Base-by-base conservation (phyloP, 306 rosid genomes). In the Lablab purpureus region DNA sequence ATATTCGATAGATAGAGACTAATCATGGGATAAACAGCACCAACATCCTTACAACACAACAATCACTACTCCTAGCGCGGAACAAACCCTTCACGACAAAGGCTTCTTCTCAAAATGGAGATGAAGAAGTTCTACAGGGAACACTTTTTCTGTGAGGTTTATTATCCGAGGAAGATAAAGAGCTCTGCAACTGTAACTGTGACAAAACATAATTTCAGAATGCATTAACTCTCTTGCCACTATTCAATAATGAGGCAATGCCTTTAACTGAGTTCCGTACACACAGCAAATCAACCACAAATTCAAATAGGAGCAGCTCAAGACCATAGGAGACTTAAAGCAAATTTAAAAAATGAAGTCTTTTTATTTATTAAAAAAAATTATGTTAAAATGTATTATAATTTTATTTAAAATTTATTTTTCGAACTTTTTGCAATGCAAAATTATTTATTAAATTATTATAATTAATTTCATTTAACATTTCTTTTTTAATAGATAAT, bases 101-200 rank as follows among this genome's bases (percentile, higher is more conserved):
- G n/a, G 37, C 25, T 58, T 9, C 0, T 25, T 25, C 37, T 64
- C 74, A 80, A 27, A 51, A 80, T 41, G 84, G 80, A 51, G 62
- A 62, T 7, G 80, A 64, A 6, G 17, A 64, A 51, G 84, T 73
- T 80, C 79, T 73, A 52, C 22, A 25, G 8, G 68, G 40, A 41
- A 62, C 36, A 10, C 17, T 10, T 62, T 2, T 73, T 18, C 12
- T 41, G 45, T 18, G 55, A 23, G 18, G 68, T 18, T 13, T 7
- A 14, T 9, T 22, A 41, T 40, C 45, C 10, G 55, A 46, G 2
- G 23, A 28, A 6, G 41, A 28, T 32, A 40, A 10, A 10, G 28
- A 7, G 5, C 15, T n/a, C 69, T 73, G 75, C 32, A 63, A 32
- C 80, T 73, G 79, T 15, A 5, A 66, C 80, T 73, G 79, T 15